These are phyloP conservation scores for Zea luxurians DNA, from an alignment of 176 grass and related monocot genomes.

Conservation along the genomic window DNA sequence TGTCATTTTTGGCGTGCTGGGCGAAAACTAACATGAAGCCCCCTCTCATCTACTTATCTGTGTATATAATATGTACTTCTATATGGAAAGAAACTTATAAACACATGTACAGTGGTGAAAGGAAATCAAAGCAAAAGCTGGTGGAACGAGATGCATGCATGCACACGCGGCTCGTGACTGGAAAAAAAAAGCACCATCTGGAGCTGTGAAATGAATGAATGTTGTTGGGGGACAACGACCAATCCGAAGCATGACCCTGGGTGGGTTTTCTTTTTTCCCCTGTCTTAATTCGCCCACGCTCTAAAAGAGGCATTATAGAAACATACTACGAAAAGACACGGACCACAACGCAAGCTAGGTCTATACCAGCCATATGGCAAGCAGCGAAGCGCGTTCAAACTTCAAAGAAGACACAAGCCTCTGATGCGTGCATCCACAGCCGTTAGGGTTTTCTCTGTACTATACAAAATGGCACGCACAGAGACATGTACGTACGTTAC, in stretches of 20 bases:
- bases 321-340: constrained; percentile 22
- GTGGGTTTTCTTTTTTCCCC: background rate
- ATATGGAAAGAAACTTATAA: no score
- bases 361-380: background rate
- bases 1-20: no score
- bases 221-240: background rate
- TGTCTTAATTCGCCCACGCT: background rate
- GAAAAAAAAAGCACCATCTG: background rate
- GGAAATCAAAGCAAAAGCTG: background rate
- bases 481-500: constrained; percentile 12
- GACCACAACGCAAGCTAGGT: background rate
- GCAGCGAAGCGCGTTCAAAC: background rate
- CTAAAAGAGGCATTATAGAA: background rate
- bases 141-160: background rate
- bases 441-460: background rate
- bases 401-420: background rate
- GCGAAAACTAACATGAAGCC: no score
- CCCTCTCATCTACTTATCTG: no score
- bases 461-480: constrained; percentile 6
- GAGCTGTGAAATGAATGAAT: background rate
- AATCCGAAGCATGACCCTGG: constrained; percentile 14
- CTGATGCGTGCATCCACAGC: background rate
- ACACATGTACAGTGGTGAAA: background rate
- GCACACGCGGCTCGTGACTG: background rate
- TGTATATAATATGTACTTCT: no score